A percentile compares a stretch with the other conserved stretches of the same genome.
These are phyloP conservation scores for Citrus australasica DNA, from an alignment of 345 rosid genomes.

Conservation along the genomic window DNA sequence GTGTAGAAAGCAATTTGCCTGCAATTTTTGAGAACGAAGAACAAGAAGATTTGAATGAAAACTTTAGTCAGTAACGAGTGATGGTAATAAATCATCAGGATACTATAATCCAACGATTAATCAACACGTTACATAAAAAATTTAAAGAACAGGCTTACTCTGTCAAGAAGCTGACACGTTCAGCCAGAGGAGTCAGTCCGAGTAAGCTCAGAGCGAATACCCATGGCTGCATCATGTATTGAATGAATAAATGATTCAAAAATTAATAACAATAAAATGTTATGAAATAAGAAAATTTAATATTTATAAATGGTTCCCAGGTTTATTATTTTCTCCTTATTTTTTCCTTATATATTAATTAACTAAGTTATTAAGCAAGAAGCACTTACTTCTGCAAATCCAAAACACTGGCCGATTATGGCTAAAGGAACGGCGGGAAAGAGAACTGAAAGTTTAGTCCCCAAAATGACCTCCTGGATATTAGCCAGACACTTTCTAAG, in stretches of 20 bases:
- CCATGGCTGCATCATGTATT: conserved; percentile 55
- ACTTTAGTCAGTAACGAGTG: not conserved
- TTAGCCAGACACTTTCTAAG: conserved; percentile 51
- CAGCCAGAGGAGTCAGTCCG: conserved; percentile 83
- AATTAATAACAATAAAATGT: too few relatives aligned
- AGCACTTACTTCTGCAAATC: conserved; percentile 56
- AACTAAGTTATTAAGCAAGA: not conserved
- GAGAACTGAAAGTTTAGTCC: conserved; percentile 75
- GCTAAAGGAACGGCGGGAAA: conserved; percentile 84
- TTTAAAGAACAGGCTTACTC: conserved; percentile 49
- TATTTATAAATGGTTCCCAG: too few relatives aligned
- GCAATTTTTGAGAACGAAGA: conserved; percentile 14
- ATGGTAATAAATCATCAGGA: not conserved
- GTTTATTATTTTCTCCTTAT: too few relatives aligned
- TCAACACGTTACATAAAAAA: not conserved
- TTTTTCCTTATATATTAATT: too few relatives aligned
- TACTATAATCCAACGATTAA: not conserved
- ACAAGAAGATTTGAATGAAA: not conserved
- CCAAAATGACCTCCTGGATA: conserved; percentile 81
- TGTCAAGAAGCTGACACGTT: conserved; percentile 89
- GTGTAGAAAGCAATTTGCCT: conserved; percentile 87
- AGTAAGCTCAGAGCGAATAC: conserved; percentile 83
- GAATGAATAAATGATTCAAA: not conserved
- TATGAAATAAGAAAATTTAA: not conserved
- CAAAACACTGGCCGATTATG: conserved; percentile 44